Base-by-base conservation (phyloP, 139 green algal species). In the Trebouxia sp. region DNA sequence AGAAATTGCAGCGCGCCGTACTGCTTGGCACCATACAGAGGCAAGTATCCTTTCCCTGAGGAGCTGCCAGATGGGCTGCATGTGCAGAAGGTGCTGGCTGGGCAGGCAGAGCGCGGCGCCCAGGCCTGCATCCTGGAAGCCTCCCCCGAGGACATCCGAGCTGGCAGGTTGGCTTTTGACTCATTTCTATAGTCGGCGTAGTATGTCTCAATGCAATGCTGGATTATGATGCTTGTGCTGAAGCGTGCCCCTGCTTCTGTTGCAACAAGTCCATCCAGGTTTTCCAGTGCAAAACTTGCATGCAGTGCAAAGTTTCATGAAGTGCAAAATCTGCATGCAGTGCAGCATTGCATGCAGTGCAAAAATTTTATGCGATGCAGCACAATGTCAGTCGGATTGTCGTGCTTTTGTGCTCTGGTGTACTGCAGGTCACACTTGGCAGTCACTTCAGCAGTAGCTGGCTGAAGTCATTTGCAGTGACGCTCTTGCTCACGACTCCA, bases 21-120 rank as follows among this genome's bases (percentile, higher is more conserved):
- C 84, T 85, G 88, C 66, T 58, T 97, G 26, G 88, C 90, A 26
- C 92, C 91, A 0, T 98, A 97, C 53, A 26, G 80, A 28, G 92
- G 92, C 15, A 93, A 92, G 83, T 95, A 95, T 48, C 58, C 51
- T 6, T 72, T 89, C 17, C 76, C 80, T 15, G 81, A 90, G 43
- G 89, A 88, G 17, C 91, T 91, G 4, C 92, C 94, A 0, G 90
- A 96, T 82, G 85, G 82, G 22, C 80, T 91, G 37, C 86, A 85
- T 51, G 48, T 92, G 53, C 84, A 98, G 82, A 93, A 95, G 83
- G 51, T 92, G 53, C 84, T 97, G 50, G 93, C 93, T 10, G 90
- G 90, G 28, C 95, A 97, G 86, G 81, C 88, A 8, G 92, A 99
- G 82, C 84, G 94, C 9, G 96, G 92, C 9, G 95, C 88, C 0